phyloP scores from a whole-genome alignment of 176 grass and related monocot species.

The Musa troglodytarum region DNA sequence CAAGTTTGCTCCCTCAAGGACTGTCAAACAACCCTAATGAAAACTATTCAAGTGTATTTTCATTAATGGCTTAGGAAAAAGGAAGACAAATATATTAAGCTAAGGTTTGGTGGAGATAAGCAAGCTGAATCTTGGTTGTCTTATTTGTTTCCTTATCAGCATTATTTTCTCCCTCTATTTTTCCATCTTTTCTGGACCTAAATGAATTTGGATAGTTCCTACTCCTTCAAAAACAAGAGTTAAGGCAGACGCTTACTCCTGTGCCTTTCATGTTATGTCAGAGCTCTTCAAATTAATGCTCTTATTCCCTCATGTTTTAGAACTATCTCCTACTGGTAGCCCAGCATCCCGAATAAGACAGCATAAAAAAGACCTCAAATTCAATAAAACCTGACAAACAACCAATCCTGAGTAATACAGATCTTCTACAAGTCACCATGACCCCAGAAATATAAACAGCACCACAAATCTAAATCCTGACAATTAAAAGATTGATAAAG shows the following conservation, averaged over 20 bases:
- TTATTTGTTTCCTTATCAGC: neutral
- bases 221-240: neutral
- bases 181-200: neutral
- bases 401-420: neutral
- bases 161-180: neutral
- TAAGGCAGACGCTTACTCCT: neutral
- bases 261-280: too few relatives aligned
- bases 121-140: neutral
- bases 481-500: too few relatives aligned
- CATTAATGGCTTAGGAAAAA: neutral
- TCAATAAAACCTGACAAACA: too few relatives aligned
- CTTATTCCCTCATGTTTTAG: neutral
- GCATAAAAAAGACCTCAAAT: too few relatives aligned
- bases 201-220: neutral
- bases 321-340: neutral
- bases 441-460: neutral
- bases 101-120: too few relatives aligned
- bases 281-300: neutral
- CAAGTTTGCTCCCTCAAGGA: neutral
- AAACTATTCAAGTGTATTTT: neutral
- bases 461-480: neutral
- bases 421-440: neutral
- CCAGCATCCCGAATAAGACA: too few relatives aligned
- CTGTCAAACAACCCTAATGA: neutral
- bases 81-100: too few relatives aligned